Base-by-base conservation (phyloP, 1,284 basidiomycete genomes). In the Somion occarium region DNA sequence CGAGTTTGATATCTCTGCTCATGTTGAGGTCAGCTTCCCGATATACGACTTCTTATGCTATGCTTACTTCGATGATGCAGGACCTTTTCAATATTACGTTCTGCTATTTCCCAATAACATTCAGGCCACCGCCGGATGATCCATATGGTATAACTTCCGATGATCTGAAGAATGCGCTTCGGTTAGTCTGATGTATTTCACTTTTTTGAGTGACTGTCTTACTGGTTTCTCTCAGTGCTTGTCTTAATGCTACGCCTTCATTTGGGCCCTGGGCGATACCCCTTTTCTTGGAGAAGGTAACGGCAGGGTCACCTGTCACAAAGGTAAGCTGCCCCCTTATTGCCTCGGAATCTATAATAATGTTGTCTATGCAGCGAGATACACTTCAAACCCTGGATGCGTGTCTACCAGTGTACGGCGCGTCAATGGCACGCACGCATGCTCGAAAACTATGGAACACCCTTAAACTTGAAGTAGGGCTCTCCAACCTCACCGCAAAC, bases 51-150 rank as follows among this genome's bases (percentile, higher is more conserved):
- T 37, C 53, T 15, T 38, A 42, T 12, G 12, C 27, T 27, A 5
- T 24, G 20, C 44, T 23, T 49, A 9, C 41, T 45, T 44, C 23
- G 42, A 25, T 46, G 18, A 26, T 25, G 3, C n/a, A 96, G 92
- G 82, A 88, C 52, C 74, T 99, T 53, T 99, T 97, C 71, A 93
- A 99, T 64, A 85, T 98, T 62, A 91, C 88, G 0, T 99, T 95
- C 69, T 99, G 97, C 69, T 99, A 99, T 70, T 99, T 98, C 70
- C 97, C 97, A 1, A 99, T 99, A 59, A 93, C 93, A 1, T 99
- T 98, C 73, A 83, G 90, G 48, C 93, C 95, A 11, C 93, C 95
- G 4, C 90, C 93, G 1, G 89, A 95, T 60, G 95, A 98, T 63
- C 93, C 94, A 2, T 96, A 96, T 66, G 90, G 91, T 5, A 97